Evolutionary conservation across 83 land plant species (phyloP).

Genomic region (Picea abies): DNA sequence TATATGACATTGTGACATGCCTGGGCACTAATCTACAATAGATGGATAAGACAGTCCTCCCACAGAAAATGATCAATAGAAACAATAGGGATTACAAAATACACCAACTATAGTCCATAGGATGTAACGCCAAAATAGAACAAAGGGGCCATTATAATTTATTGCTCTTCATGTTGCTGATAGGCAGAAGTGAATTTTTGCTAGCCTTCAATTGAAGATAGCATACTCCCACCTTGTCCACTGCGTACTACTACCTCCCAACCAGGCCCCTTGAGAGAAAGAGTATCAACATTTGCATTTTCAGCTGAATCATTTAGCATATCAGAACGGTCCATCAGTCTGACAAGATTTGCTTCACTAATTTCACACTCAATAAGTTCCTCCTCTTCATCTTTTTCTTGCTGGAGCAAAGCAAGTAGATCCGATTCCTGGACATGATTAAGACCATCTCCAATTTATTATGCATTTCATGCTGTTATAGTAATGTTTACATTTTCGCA

Average conservation of each 20-base stretch:
- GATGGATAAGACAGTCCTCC: not conserved
- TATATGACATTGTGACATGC: not conserved
- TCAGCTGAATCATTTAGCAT: slow-evolving; percentile 24
- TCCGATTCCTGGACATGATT: slow-evolving; percentile 70
- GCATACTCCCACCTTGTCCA: slow-evolving; percentile 57
- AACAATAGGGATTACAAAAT: not conserved
- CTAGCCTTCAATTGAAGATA: slow-evolving; percentile 72
- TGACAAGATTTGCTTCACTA: slow-evolving; percentile 68
- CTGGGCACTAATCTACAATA: not conserved
- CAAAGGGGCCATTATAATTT: not conserved
- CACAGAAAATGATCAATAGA: not conserved
- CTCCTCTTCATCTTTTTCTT: slow-evolving; percentile 76
- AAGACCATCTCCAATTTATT: not conserved
- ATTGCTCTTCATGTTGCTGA: not conserved
- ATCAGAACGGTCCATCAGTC: slow-evolving; percentile 74
- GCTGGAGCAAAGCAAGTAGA: slow-evolving; percentile 66
- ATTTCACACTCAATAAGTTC: slow-evolving; percentile 84
- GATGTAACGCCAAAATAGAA: not conserved
- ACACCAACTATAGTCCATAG: not conserved
- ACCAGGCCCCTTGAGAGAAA: slow-evolving; percentile 90
- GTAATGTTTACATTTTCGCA: not conserved
- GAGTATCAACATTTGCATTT: not conserved
- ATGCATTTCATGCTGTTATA: not conserved
- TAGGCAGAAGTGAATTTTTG: not conserved
- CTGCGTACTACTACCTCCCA: slow-evolving; percentile 91